Evolutionary conservation across 768 basidiomycete species (phyloP).

Genomic region (Serendipita sp.): DNA sequence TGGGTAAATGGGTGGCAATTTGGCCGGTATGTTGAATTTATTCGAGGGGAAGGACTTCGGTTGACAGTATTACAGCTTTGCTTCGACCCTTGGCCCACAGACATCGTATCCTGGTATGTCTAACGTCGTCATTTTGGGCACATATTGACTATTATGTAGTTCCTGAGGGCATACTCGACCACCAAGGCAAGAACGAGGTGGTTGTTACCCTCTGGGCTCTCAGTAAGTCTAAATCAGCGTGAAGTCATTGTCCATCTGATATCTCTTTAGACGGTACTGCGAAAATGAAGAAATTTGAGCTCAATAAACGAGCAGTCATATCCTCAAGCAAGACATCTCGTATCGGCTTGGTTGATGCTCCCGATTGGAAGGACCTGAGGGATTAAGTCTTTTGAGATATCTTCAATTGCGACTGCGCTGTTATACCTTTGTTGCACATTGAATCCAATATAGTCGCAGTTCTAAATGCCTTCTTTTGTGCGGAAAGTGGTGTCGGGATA

Average conservation of each 20-base stretch:
- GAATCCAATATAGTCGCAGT: too few relatives aligned
- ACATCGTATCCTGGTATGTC: neutral
- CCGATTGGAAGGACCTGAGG: neutral
- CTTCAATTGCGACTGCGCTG: too few relatives aligned
- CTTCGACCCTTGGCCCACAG: neutral
- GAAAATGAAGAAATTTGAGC: neutral
- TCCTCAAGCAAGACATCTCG: neutral
- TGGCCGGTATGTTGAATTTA: constrained; percentile 14
- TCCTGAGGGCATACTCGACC: constrained; percentile 19
- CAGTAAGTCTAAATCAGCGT: constrained; percentile 9
- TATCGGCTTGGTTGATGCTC: neutral
- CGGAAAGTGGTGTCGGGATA: too few relatives aligned
- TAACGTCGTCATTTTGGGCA: neutral
- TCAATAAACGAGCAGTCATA: neutral
- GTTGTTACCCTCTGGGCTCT: constrained; percentile 17
- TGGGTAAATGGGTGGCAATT: constrained; percentile 22
- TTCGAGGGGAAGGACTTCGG: neutral
- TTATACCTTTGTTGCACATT: too few relatives aligned
- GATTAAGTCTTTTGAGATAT: too few relatives aligned
- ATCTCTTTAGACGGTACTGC: neutral
- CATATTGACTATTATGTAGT: constrained; percentile 9
- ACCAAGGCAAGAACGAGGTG: constrained; percentile 16
- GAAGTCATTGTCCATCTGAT: neutral
- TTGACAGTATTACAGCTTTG: neutral
- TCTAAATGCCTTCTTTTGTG: too few relatives aligned